A percentile compares a stretch with the other conserved stretches of the same genome.
Conservation (phyloP, 2,329 filamentous ascomycete genomes). For the Monilinia fructigena region DNA sequence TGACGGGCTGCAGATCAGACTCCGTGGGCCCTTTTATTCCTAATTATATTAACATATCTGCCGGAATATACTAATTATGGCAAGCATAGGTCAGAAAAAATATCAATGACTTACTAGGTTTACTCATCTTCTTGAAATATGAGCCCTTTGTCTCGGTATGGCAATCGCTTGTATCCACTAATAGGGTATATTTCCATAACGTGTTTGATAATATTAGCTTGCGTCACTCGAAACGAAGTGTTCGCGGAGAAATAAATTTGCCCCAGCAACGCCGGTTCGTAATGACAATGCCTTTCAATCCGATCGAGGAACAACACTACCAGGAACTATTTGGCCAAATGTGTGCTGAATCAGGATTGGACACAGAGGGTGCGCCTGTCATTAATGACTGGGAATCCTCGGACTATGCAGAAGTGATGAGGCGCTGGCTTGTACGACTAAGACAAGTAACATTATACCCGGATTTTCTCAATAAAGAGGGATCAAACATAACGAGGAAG, state of each 20-base stretch:
- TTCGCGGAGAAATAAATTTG: constrained; percentile 74
- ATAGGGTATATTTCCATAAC: constrained; percentile 57
- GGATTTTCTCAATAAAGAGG: constrained; percentile 68
- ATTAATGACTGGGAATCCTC: constrained; percentile 63
- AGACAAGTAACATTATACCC: constrained; percentile 85
- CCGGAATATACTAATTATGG: background rate
- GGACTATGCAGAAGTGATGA: constrained; percentile 66
- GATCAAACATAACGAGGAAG: constrained; percentile 52
- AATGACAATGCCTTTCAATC: constrained; percentile 85
- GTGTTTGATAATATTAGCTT: constrained; percentile 73
- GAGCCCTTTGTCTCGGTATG: constrained; percentile 75
- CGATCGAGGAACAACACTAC: constrained; percentile 90
- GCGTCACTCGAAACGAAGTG: constrained; percentile 79
- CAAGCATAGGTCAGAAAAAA: constrained; percentile 53
- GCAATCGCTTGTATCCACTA: constrained; percentile 61
- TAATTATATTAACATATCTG: background rate
- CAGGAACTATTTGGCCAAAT: constrained; percentile 72
- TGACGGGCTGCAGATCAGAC: background rate
- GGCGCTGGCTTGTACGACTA: constrained; percentile 71
- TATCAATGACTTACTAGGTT: constrained; percentile 73
- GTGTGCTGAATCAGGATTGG: constrained; percentile 66
- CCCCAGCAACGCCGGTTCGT: constrained; percentile 83
- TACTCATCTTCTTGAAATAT: constrained; percentile 77
- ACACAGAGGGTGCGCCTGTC: constrained; percentile 50
- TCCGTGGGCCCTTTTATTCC: background rate